A percentile compares a stretch with the other conserved stretches of the same genome.
Evolutionary conservation across 2,329 filamentous ascomycete species (phyloP).

Genomic region (Aspergillus pseudoterreus): DNA sequence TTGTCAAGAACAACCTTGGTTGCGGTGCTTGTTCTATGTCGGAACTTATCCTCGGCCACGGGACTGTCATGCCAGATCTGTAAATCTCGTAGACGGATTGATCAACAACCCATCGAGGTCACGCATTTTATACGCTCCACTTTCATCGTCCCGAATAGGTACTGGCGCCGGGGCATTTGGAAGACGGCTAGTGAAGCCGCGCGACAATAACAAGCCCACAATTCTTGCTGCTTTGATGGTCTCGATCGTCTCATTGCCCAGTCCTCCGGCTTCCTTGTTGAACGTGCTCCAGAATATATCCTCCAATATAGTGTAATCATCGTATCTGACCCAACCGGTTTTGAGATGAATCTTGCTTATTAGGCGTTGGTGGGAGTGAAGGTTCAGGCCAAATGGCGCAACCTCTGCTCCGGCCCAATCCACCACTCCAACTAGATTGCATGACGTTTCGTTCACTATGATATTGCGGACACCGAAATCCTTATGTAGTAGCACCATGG

Average conservation of each 20-base stretch:
- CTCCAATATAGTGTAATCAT: conserved; percentile 29
- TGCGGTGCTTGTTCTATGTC: too few relatives aligned
- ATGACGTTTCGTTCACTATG: conserved; percentile 36
- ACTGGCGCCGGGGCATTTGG: conserved; percentile 31
- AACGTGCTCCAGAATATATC: conserved; percentile 35
- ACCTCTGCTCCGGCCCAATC: conserved; percentile 43
- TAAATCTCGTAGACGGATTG: conserved; percentile 5
- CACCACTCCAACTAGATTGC: conserved; percentile 38
- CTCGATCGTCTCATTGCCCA: conserved; percentile 18
- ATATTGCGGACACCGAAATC: conserved; percentile 41
- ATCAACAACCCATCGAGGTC: conserved; percentile 30
- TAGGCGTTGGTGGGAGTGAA: conserved; percentile 33
- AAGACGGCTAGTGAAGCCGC: conserved; percentile 40
- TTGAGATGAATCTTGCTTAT: conserved; percentile 34
- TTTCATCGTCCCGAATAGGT: conserved; percentile 37
- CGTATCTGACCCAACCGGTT: conserved; percentile 32
- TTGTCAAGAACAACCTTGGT: too few relatives aligned
- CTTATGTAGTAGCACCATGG: conserved; percentile 39
- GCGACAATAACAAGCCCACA: conserved; percentile 10
- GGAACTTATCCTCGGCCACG: too few relatives aligned
- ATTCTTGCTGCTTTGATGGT: conserved; percentile 26
- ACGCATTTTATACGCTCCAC: conserved; percentile 38
- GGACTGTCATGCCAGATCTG: conserved; percentile 9
- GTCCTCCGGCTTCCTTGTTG: conserved; percentile 23
- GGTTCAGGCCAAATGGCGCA: conserved; percentile 39